phyloP scores from a whole-genome alignment of 2,329 filamentous ascomycete genomes.

The Diaporthe citriasiana region DNA sequence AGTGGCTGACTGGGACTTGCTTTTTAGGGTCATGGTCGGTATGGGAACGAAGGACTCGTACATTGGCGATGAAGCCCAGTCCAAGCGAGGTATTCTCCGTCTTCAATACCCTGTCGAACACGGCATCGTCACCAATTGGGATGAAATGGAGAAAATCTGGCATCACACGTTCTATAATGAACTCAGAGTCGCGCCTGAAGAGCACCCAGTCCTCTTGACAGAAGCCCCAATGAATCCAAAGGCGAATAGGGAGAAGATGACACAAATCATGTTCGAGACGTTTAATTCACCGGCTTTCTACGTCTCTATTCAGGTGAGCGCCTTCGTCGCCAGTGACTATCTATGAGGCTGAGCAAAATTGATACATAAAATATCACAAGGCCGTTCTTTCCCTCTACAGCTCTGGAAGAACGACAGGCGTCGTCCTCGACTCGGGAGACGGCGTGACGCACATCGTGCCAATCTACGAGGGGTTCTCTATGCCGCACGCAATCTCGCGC shows the following conservation, averaged over 20 bases:
- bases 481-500: constrained; percentile 99
- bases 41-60: constrained; percentile 99
- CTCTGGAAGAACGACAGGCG: constrained; percentile 99
- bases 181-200: constrained; percentile 99
- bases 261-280: constrained; percentile 99
- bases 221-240: constrained; percentile 99
- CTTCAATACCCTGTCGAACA: constrained; percentile 99
- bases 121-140: constrained; percentile 99
- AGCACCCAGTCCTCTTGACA: constrained; percentile 99
- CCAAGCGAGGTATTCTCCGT: constrained; percentile 99
- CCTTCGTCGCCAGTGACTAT: background rate
- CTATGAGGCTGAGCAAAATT: background rate
- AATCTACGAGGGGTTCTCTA: constrained; percentile 99
- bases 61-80: constrained; percentile 99
- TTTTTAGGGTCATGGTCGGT: constrained; percentile 87
- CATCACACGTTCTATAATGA: constrained; percentile 99
- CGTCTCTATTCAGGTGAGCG: constrained; percentile 81
- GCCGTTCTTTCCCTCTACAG: constrained; percentile 99
- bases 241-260: constrained; percentile 99
- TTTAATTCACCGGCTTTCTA: constrained; percentile 99
- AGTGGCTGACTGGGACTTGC: constrained; percentile 68
- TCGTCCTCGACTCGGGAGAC: constrained; percentile 99
- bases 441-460: constrained; percentile 99
- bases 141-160: constrained; percentile 99
- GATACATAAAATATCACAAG: constrained; percentile 62